Evolutionary conservation across 2,329 filamentous ascomycete genomes (phyloP).

Genomic region (Diplodia corticola): DNA sequence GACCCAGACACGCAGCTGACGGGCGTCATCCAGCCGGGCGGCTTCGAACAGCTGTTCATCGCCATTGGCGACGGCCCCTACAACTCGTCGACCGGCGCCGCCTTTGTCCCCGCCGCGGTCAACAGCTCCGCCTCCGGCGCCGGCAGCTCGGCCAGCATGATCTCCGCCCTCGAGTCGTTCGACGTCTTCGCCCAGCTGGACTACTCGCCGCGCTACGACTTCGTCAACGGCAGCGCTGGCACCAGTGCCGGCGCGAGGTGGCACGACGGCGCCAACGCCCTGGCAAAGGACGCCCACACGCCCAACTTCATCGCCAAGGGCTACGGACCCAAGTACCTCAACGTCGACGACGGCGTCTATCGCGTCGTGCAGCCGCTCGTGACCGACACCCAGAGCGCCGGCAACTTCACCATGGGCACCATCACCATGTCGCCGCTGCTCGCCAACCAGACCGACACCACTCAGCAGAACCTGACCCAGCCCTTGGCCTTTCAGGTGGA

Average conservation of each 20-base stretch:
- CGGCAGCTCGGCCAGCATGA: conserved; percentile 35
- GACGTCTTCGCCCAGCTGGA: conserved; percentile 48
- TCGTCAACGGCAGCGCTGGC: conserved; percentile 46
- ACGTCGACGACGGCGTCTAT: conserved; percentile 38
- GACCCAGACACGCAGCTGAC: conserved; percentile 52
- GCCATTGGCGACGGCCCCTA: conserved; percentile 40
- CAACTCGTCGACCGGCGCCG: conserved; percentile 38
- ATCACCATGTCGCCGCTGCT: conserved; percentile 42
- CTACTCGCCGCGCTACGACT: conserved; percentile 44
- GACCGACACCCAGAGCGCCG: conserved; percentile 42
- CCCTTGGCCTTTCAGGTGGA: conserved; percentile 44
- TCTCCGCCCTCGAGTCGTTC: conserved; percentile 41
- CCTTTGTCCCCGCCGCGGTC: conserved; percentile 38
- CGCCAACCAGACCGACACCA: conserved; percentile 24
- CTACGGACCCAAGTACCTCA: conserved; percentile 50
- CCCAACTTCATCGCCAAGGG: conserved; percentile 50
- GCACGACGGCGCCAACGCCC: conserved; percentile 42
- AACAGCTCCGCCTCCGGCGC: conserved; percentile 30
- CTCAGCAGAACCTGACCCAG: conserved; percentile 25
- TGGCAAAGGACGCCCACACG: conserved; percentile 34
- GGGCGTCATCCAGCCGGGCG: conserved; percentile 49
- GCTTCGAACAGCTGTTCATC: conserved; percentile 53
- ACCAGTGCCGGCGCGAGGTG: conserved; percentile 33
- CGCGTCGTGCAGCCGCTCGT: conserved; percentile 49
- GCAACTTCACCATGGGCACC: conserved; percentile 48